Evolutionary conservation across 352 stramenopile genomes (phyloP).

Genomic region (Phytophthora kernoviae): DNA sequence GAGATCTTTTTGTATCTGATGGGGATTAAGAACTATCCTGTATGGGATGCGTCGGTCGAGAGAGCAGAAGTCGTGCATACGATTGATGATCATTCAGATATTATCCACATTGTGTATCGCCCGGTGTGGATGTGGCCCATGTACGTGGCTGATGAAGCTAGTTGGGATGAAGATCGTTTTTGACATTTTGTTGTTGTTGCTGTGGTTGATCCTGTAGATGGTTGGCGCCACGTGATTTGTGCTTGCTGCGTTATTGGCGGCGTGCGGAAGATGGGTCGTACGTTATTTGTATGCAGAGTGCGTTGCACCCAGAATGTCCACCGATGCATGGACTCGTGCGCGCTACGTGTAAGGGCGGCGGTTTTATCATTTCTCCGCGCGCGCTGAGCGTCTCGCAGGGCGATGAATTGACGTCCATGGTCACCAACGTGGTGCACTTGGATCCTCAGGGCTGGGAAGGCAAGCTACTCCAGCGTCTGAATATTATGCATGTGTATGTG

Average conservation of each 20-base stretch:
- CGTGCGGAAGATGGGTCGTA: conserved; percentile 73
- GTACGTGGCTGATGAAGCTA: conserved; percentile 22
- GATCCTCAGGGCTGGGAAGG: conserved; percentile 73
- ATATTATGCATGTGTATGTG: conserved; percentile 61
- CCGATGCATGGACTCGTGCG: conserved; percentile 63
- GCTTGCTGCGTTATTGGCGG: conserved; percentile 76
- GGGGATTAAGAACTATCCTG: conserved; percentile 67
- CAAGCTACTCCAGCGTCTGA: conserved; percentile 60
- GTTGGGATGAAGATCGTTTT: not conserved
- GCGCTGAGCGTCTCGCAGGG: conserved; percentile 26
- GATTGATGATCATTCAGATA: conserved; percentile 81
- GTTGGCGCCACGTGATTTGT: conserved; percentile 69
- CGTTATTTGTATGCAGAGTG: conserved; percentile 79
- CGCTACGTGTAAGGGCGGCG: conserved; percentile 63
- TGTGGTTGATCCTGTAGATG: conserved; percentile 46
- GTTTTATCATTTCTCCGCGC: conserved; percentile 66
- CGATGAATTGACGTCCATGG: conserved; percentile 67
- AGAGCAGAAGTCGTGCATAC: conserved; percentile 69
- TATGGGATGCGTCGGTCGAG: conserved; percentile 76
- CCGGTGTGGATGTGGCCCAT: conserved; percentile 83
- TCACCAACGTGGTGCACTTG: conserved; percentile 75
- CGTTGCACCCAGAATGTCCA: conserved; percentile 74
- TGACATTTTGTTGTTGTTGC: conserved; percentile 7
- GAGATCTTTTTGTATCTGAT: conserved; percentile 83
- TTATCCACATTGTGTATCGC: conserved; percentile 76